Evolutionary conservation across 768 basidiomycete species (phyloP).

Genomic region (Gelatoporia subvermispora): DNA sequence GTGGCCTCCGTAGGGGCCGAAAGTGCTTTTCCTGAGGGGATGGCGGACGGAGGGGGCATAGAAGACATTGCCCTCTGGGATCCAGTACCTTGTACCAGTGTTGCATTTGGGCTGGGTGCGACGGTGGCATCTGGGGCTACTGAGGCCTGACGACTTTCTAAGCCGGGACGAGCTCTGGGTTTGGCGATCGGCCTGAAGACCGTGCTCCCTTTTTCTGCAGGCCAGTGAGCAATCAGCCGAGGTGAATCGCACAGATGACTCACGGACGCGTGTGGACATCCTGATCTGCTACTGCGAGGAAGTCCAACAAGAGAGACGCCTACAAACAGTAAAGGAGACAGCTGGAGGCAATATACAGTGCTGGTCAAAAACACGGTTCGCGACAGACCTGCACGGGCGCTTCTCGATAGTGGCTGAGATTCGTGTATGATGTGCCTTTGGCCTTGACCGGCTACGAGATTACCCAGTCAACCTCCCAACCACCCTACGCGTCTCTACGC

Average conservation of each 20-base stretch:
- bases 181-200: constrained; percentile 67
- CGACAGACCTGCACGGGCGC: no score
- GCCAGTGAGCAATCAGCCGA: constrained; percentile 6
- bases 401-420: not conserved
- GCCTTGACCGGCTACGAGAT: no score
- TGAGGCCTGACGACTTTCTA: constrained; percentile 21
- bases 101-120: not conserved
- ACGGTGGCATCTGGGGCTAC: constrained; percentile 13
- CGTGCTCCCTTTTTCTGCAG: constrained; percentile 64
- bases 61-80: not conserved
- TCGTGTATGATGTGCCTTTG: no score
- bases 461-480: no score
- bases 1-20: not conserved
- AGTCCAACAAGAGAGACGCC: no score
- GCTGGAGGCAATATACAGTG: no score
- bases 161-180: constrained; percentile 38
- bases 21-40: not conserved
- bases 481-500: no score
- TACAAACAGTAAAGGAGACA: no score
- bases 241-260: constrained; percentile 31
- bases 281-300: no score
- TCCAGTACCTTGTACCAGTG: not conserved
- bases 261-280: constrained; percentile 54
- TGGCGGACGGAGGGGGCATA: constrained; percentile 12
- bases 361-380: not conserved